Evolutionary conservation across 306 rosid genomes (phyloP).

Genomic region (Castanea crenata): DNA sequence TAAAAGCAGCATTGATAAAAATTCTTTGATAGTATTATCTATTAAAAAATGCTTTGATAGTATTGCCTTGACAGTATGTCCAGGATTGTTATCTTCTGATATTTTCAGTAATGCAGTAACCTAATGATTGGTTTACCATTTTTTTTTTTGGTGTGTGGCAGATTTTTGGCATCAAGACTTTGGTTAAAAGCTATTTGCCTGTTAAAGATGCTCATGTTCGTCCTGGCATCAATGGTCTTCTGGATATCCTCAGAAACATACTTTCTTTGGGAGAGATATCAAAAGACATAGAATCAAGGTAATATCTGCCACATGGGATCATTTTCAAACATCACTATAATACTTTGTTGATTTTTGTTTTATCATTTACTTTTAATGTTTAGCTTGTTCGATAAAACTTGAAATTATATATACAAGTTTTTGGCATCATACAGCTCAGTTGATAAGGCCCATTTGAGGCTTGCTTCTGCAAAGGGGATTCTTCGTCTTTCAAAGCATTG

Average conservation of each 20-base stretch:
- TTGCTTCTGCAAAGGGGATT: conserved; percentile 94
- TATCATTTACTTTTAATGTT: conserved; percentile 3
- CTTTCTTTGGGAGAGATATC: conserved; percentile 86
- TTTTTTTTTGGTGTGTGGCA: conserved; percentile 22
- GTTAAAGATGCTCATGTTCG: conserved; percentile 94
- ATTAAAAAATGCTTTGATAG: too few species aligned
- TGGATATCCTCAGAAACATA: conserved; percentile 68
- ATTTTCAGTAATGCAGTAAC: neutral
- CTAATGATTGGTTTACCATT: neutral
- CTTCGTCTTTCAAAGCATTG: conserved; percentile 83
- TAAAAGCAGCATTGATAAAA: neutral
- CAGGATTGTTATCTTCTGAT: conserved; percentile 6
- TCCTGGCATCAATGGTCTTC: conserved; percentile 58
- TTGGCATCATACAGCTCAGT: conserved; percentile 66
- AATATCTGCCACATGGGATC: conserved; percentile 23
- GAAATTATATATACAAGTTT: conserved; percentile 25
- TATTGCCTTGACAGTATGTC: neutral
- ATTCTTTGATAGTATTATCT: neutral
- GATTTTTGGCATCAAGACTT: conserved; percentile 87
- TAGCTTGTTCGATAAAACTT: conserved; percentile 17
- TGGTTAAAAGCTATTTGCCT: conserved; percentile 89
- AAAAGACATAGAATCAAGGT: conserved; percentile 79
- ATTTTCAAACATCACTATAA: neutral
- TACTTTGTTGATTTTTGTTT: neutral
- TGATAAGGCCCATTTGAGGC: conserved; percentile 88